Conservation (phyloP, 768 basidiomycete genomes). For the Macrolepiota fuliginosa region DNA sequence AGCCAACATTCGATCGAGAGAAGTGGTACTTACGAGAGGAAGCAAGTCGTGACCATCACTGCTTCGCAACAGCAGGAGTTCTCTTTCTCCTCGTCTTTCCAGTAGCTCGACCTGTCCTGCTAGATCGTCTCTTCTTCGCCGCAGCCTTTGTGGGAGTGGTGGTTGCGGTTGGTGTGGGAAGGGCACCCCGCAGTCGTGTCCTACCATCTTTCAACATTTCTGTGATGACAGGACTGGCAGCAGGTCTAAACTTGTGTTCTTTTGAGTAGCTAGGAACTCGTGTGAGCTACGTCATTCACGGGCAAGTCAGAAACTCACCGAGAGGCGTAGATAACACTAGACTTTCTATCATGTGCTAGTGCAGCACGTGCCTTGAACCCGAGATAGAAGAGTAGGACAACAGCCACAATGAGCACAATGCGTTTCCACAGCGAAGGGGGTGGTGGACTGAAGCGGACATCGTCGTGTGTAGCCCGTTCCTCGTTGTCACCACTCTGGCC, state of each 20-base stretch:
- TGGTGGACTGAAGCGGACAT: conserved; percentile 4
- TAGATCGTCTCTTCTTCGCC: conserved; percentile 10
- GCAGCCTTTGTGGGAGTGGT: conserved; percentile 6
- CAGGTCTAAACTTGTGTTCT: conserved; percentile 20
- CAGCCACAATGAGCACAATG: conserved; percentile 3
- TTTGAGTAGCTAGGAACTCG: conserved; percentile 18
- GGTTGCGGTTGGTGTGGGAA: conserved; percentile 13
- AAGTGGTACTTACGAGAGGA: not conserved
- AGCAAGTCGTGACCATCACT: not conserved
- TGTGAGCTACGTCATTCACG: not conserved
- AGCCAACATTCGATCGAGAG: not conserved
- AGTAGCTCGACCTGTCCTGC: not conserved
- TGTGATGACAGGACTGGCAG: conserved; percentile 21
- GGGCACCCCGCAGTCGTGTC: conserved; percentile 16
- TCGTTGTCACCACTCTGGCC: not conserved
- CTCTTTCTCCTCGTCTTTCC: conserved; percentile 11
- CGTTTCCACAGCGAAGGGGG: conserved; percentile 14
- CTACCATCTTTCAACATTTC: conserved; percentile 19
- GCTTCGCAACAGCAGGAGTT: not conserved
- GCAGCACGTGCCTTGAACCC: not conserved
- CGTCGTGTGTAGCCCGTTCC: not conserved
- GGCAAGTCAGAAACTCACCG: conserved; percentile 11
- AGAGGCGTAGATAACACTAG: conserved; percentile 18
- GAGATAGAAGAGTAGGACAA: conserved; percentile 12
- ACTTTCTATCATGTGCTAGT: conserved; percentile 5